A percentile compares a stretch with the other conserved stretches of the same genome.
phyloP scores from a whole-genome alignment of 2,329 filamentous ascomycete species.

The Trichoderma simmonsii region DNA sequence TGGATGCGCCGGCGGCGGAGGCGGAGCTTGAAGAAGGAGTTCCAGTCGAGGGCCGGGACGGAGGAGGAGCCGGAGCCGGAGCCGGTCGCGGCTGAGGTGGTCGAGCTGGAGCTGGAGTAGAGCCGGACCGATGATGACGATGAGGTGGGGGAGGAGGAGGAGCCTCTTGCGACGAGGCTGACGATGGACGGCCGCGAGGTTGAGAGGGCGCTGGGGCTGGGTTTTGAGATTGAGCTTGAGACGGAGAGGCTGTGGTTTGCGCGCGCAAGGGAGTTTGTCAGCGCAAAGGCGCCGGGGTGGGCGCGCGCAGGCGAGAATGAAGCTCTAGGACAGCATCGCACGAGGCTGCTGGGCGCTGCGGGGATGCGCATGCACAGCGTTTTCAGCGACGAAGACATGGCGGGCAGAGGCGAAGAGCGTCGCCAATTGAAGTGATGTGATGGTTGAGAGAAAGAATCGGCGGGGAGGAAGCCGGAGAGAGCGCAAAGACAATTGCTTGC shows the following conservation, averaged over 20 bases:
- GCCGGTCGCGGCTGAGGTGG: background rate
- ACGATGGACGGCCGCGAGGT: conserved; percentile 2
- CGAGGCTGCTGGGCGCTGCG: conserved; percentile 24
- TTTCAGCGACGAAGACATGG: conserved; percentile 33
- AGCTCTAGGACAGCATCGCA: conserved; percentile 29
- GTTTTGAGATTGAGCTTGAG: background rate
- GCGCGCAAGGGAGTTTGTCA: background rate
- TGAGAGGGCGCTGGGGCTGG: background rate
- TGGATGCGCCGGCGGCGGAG: conserved; percentile 81
- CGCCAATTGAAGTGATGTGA: background rate
- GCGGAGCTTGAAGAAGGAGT: conserved; percentile 88
- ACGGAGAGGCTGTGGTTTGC: conserved; percentile 11
- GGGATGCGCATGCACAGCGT: conserved; percentile 33
- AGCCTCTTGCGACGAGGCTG: conserved; percentile 5
- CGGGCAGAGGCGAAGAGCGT: background rate
- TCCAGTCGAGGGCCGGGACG: conserved; percentile 64
- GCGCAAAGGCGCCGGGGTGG: conserved; percentile 16
- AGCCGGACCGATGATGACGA: background rate
- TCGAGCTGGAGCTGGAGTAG: background rate
- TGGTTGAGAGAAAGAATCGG: background rate
- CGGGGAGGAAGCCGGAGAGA: background rate
- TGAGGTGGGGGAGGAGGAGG: background rate
- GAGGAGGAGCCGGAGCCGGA: conserved; percentile 8
- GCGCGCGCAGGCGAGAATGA: conserved; percentile 28
- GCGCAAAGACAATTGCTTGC: background rate